phyloP scores from a whole-genome alignment of 306 rosid species.

The Medicago lupulina region DNA sequence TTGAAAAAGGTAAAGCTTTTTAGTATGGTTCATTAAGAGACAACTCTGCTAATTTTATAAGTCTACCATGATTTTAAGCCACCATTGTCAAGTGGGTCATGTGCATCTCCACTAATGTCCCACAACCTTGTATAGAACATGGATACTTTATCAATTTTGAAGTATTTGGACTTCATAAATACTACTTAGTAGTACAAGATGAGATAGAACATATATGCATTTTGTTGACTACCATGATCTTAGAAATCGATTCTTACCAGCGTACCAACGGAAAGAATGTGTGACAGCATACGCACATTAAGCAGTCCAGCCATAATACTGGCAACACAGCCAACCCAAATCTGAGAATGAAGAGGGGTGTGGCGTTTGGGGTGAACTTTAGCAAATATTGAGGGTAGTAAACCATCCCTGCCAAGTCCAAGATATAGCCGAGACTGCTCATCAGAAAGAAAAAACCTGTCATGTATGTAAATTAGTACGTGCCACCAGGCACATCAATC shows the following conservation, averaged over 20 bases:
- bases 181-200: constrained; percentile 8
- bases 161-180: neutral
- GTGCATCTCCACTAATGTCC: neutral
- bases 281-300: constrained; percentile 82
- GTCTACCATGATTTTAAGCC: neutral
- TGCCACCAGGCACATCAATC: constrained; percentile 46
- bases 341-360: constrained; percentile 90
- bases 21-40: neutral
- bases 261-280: constrained; percentile 93
- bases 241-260: constrained; percentile 66
- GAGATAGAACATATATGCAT: constrained; percentile 19
- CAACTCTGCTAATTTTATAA: neutral
- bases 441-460: constrained; percentile 51
- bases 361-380: constrained; percentile 69
- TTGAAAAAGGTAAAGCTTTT: neutral
- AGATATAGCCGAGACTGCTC: constrained; percentile 95
- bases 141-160: constrained; percentile 1
- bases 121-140: constrained; percentile 8
- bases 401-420: constrained; percentile 97
- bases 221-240: constrained; percentile 31
- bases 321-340: constrained; percentile 94
- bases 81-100: neutral
- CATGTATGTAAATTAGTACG: constrained; percentile 39
- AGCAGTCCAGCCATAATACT: constrained; percentile 80
- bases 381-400: constrained; percentile 84